Percentiles rank a stretch among this genome's conserved stretches.
These are phyloP conservation scores for Lactifluus pinguis DNA, from an alignment of 768 basidiomycete species.

Conservation along the genomic window DNA sequence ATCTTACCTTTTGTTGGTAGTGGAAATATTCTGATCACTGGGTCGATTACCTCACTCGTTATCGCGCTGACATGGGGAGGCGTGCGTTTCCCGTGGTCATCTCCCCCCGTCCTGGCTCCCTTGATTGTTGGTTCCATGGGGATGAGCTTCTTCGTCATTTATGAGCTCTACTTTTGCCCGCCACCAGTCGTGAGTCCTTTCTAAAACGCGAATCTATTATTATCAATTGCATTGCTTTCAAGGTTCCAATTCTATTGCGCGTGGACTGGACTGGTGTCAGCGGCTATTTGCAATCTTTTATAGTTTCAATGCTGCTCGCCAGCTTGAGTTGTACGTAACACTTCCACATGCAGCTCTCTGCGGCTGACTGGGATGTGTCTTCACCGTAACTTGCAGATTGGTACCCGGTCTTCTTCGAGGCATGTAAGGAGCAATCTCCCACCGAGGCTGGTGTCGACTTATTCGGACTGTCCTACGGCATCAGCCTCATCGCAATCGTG, in stretches of 20 bases:
- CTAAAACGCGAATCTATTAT: too few relatives aligned
- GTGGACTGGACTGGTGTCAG: slow-evolving; percentile 2
- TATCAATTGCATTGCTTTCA: not conserved
- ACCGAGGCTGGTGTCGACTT: slow-evolving; percentile 29
- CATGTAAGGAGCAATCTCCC: slow-evolving; percentile 30
- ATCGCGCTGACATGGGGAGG: slow-evolving; percentile 38
- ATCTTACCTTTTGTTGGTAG: not conserved
- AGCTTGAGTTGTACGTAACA: slow-evolving; percentile 12
- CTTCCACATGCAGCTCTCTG: not conserved
- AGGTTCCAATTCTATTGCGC: slow-evolving; percentile 20
- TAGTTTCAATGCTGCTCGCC: slow-evolving; percentile 20
- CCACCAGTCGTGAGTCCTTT: slow-evolving; percentile 28
- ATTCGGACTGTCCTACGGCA: slow-evolving; percentile 30
- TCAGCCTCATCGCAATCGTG: too few relatives aligned
- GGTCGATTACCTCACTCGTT: slow-evolving; percentile 23
- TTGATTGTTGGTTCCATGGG: slow-evolving; percentile 28
- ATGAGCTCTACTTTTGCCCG: slow-evolving; percentile 29
- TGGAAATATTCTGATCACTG: not conserved
- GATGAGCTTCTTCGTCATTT: slow-evolving; percentile 28
- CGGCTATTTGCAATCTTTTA: slow-evolving; percentile 30
- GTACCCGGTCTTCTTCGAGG: slow-evolving; percentile 30
- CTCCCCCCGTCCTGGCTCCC: slow-evolving; percentile 32
- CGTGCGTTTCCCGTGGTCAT: slow-evolving; percentile 33
- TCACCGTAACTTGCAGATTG: too few relatives aligned
- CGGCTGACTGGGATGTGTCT: not conserved